These are phyloP conservation scores for Rhodotorula toruloides DNA, from an alignment of 768 basidiomycete species.

Conservation along the genomic window DNA sequence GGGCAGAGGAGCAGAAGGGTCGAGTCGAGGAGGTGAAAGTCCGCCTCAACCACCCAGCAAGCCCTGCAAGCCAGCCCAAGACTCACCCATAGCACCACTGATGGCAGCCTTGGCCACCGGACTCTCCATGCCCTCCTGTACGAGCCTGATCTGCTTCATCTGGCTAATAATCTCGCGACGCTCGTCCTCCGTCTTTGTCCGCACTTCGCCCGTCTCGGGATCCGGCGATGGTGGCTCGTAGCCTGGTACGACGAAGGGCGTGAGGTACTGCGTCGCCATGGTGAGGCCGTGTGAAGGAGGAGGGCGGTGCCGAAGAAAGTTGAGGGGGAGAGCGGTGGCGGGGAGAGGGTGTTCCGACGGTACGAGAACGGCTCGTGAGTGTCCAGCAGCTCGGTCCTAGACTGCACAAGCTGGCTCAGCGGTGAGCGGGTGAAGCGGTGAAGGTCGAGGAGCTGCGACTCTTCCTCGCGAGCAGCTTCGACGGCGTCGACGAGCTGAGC, in stretches of 20 bases:
- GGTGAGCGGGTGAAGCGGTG: too few species aligned
- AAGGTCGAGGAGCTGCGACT: too few species aligned
- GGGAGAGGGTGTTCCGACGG: too few species aligned
- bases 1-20: background rate
- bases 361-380: too few species aligned
- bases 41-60: background rate
- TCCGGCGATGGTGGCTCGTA: constrained; percentile 33
- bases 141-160: constrained; percentile 71
- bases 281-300: background rate
- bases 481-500: background rate
- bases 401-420: too few species aligned
- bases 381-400: too few species aligned
- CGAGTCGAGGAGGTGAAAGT: background rate
- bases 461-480: too few species aligned
- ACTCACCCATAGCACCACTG: constrained; percentile 74
- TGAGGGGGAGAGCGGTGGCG: background rate
- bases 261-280: constrained; percentile 16
- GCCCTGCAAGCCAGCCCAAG: background rate
- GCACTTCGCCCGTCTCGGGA: constrained; percentile 14
- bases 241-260: constrained; percentile 38
- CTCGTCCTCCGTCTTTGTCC: constrained; percentile 62
- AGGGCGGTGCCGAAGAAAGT: background rate
- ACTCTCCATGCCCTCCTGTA: constrained; percentile 70
- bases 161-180: constrained; percentile 60
- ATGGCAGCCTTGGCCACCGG: constrained; percentile 77